Evolutionary conservation across 306 rosid genomes (phyloP).

Genomic region (Cicer chorassanicum): DNA sequence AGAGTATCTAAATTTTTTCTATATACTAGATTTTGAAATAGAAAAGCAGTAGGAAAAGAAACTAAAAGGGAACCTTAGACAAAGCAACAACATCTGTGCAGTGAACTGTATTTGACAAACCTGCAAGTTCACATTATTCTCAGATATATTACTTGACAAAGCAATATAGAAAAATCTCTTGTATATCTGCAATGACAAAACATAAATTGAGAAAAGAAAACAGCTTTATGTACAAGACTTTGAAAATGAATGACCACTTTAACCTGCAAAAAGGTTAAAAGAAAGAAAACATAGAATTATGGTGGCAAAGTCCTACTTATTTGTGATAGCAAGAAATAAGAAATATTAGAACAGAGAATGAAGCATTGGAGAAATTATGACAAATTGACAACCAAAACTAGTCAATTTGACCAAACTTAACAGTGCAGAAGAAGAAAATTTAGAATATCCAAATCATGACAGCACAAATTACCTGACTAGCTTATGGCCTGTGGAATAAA

Average conservation of each 20-base stretch:
- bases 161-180: constrained; percentile 15
- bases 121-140: constrained; percentile 51
- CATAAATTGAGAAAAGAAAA: constrained; percentile 26
- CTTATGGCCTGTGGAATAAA: background rate
- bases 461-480: constrained; percentile 28
- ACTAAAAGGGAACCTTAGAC: constrained; percentile 62
- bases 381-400: constrained; percentile 24
- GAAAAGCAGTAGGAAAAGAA: constrained; percentile 41
- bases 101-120: constrained; percentile 62
- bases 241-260: constrained; percentile 3
- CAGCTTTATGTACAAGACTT: constrained; percentile 9
- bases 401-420: constrained; percentile 3
- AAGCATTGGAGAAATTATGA: constrained; percentile 8
- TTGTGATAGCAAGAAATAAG: constrained; percentile 10
- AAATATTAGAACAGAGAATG: background rate
- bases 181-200: background rate
- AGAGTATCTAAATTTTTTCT: constrained; percentile 34
- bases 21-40: constrained; percentile 38
- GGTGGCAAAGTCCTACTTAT: constrained; percentile 12
- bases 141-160: constrained; percentile 2
- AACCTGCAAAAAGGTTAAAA: background rate
- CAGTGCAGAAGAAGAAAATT: constrained; percentile 16
- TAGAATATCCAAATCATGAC: constrained; percentile 8
- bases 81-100: constrained; percentile 73
- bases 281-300: constrained; percentile 15